Evolutionary conservation across 1,139 yeast genomes (phyloP).

Genomic region (Pneumocystis canis): DNA sequence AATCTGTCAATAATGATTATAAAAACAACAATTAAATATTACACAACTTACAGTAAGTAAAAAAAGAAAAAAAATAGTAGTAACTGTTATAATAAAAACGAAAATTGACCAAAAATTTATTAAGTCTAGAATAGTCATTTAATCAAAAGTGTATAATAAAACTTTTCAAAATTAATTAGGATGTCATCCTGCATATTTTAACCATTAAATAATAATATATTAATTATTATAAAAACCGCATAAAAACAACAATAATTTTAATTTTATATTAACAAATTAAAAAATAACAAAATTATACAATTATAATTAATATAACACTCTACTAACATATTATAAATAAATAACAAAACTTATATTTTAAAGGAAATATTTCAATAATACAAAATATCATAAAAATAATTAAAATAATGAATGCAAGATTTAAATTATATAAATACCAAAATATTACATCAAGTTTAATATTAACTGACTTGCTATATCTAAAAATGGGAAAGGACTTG

Average conservation of each 20-base stretch:
- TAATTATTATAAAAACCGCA: not conserved
- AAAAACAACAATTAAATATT: not conserved
- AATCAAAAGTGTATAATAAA: not conserved
- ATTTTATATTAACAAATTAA: not conserved
- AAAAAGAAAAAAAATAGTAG: not conserved
- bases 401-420: not conserved
- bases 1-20: not conserved
- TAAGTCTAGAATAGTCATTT: not conserved
- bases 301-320: not conserved
- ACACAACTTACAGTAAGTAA: not conserved
- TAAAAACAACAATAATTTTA: not conserved
- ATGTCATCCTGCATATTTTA: not conserved
- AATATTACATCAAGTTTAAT: not conserved
- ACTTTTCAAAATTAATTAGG: not conserved
- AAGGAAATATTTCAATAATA: not conserved
- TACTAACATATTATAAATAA: not conserved
- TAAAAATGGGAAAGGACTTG: slow-evolving; percentile 13
- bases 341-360: not conserved
- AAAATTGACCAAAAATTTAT: not conserved
- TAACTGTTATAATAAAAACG: not conserved
- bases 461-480: slow-evolving; percentile 11
- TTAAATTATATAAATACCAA: not conserved
- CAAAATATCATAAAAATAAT: not conserved
- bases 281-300: not conserved
- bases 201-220: not conserved